These are phyloP conservation scores for Paraphoma chrysanthemicola DNA, from an alignment of 2,329 filamentous ascomycete species.

Conservation along the genomic window DNA sequence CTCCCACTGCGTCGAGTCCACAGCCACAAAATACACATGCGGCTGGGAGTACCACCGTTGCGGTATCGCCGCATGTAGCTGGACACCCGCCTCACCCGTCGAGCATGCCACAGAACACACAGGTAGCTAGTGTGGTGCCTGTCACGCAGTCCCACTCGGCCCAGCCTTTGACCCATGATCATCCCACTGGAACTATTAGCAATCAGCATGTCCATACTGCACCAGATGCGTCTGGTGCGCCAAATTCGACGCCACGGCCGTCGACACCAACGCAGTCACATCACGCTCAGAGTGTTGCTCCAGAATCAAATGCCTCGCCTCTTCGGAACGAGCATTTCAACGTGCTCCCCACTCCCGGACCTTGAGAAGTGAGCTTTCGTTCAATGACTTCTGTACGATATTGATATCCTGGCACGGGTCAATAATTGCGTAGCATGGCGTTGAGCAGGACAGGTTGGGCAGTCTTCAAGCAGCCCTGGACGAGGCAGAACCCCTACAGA, in stretches of 20 bases:
- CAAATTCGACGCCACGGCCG: constrained; percentile 4
- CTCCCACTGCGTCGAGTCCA: constrained; percentile 25
- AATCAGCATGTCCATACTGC: background rate
- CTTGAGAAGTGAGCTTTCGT: background rate
- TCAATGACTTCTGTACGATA: background rate
- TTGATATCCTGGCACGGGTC: background rate
- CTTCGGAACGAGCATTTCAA: background rate
- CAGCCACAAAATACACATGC: constrained; percentile 3
- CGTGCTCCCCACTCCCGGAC: background rate
- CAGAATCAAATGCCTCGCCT: background rate
- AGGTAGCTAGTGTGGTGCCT: background rate
- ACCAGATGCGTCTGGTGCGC: background rate
- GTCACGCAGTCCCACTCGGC: background rate
- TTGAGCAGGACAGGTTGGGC: background rate
- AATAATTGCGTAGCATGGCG: background rate
- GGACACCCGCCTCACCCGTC: background rate
- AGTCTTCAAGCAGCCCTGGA: background rate
- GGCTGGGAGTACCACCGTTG: background rate
- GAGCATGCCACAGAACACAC: background rate
- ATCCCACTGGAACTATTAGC: too few species aligned
- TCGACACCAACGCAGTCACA: constrained; percentile 10
- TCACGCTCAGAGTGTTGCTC: background rate
- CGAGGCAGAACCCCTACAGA: background rate
- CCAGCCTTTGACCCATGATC: too few species aligned
- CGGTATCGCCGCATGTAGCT: background rate